These are phyloP conservation scores for Vitis riparia DNA, from an alignment of 164 flowering plant species.

Conservation along the genomic window DNA sequence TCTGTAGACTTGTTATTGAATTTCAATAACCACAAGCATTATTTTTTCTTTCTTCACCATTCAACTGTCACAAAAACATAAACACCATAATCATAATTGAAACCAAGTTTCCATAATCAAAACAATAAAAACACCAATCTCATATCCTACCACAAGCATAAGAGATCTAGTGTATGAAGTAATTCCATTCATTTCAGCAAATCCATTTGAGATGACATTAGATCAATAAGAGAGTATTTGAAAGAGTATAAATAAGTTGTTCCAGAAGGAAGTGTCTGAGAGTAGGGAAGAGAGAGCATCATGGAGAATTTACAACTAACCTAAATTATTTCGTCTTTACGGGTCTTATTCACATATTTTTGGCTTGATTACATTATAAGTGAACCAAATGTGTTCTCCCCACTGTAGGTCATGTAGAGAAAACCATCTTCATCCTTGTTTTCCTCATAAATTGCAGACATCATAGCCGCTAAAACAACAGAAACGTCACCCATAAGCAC, in stretches of 20 bases:
- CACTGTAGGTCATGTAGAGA: slow-evolving; percentile 77
- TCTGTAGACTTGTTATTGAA: no score
- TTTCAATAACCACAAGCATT: no score
- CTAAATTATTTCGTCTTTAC: neutral
- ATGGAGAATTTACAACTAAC: slow-evolving; percentile 21
- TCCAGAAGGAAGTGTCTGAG: neutral
- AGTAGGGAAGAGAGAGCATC: neutral
- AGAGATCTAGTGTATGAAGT: no score
- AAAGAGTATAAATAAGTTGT: no score
- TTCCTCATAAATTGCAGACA: slow-evolving; percentile 72
- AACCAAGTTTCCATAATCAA: no score
- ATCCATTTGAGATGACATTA: neutral
- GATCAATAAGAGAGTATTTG: no score
- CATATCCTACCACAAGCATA: no score
- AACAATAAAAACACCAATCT: no score
- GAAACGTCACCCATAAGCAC: neutral
- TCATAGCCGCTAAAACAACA: slow-evolving; percentile 50
- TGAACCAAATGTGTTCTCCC: slow-evolving; percentile 67
- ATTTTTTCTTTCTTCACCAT: no score
- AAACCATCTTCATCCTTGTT: slow-evolving; percentile 77
- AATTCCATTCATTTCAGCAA: neutral
- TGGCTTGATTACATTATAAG: slow-evolving; percentile 4
- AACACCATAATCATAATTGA: no score
- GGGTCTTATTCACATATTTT: slow-evolving; percentile 14
- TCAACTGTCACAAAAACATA: no score